Conservation (phyloP, 2,329 filamentous ascomycete genomes). For the Ophiosphaerella korrae region DNA sequence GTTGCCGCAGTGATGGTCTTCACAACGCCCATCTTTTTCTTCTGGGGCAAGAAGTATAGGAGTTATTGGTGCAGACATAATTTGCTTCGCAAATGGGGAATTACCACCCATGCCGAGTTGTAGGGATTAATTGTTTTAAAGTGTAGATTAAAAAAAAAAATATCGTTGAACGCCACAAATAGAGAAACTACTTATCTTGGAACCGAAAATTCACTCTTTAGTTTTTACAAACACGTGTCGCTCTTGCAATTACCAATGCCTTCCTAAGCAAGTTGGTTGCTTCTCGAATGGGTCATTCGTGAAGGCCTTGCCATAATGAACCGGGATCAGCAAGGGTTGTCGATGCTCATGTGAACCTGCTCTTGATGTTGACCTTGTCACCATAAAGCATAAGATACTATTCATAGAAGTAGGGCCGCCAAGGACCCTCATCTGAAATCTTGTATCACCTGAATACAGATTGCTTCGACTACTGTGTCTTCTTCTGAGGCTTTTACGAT, state of each 20-base stretch:
- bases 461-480: no score
- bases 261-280: no score
- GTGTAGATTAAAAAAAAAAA: not conserved
- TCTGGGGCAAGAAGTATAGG: constrained; percentile 43
- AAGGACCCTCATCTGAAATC: no score
- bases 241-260: no score
- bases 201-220: not conserved
- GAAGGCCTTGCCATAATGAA: no score
- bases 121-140: constrained; percentile 8
- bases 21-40: constrained; percentile 41
- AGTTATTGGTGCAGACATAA: constrained; percentile 44
- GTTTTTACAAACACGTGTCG: no score
- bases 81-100: constrained; percentile 39
- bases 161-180: no score
- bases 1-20: constrained; percentile 25
- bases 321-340: no score
- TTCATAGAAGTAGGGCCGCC: not conserved
- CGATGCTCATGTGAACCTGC: not conserved
- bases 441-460: no score
- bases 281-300: no score
- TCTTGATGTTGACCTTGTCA: not conserved
- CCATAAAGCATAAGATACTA: not conserved
- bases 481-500: no score
- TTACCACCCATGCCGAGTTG: constrained; percentile 40
- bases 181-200: not conserved